Conservation (phyloP, 1,284 basidiomycete genomes). For the Boletus semigastroideus region DNA sequence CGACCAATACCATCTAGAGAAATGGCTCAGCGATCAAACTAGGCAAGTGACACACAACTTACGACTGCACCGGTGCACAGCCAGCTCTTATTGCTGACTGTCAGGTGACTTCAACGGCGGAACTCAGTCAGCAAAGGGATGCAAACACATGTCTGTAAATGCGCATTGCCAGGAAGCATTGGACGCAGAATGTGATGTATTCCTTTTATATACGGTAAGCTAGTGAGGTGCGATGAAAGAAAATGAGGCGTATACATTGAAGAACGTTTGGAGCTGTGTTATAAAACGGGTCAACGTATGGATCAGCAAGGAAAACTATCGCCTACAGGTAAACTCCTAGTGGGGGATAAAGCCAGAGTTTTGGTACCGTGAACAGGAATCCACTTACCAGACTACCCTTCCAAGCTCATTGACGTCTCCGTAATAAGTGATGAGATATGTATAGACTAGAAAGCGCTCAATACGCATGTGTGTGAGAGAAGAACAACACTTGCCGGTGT, state of each 20-base stretch:
- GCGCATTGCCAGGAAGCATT: constrained; percentile 34
- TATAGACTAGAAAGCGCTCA: constrained; percentile 43
- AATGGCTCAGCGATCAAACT: no score
- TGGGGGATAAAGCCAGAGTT: neutral
- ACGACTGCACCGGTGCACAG: neutral
- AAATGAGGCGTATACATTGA: constrained; percentile 24
- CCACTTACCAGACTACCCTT: constrained; percentile 46
- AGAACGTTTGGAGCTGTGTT: constrained; percentile 33
- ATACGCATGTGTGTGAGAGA: neutral
- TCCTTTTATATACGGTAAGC: constrained; percentile 14
- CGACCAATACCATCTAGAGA: no score
- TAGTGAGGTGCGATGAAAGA: neutral
- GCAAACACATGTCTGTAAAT: constrained; percentile 26
- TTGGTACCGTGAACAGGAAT: neutral
- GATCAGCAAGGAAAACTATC: neutral
- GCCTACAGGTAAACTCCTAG: constrained; percentile 49
- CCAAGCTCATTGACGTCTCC: constrained; percentile 34
- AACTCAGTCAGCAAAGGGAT: neutral
- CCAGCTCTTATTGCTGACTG: constrained; percentile 29
- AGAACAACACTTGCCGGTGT: constrained; percentile 40
- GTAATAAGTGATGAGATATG: constrained; percentile 53
- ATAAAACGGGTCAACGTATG: constrained; percentile 1
- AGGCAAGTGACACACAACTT: constrained; percentile 12
- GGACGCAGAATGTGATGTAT: constrained; percentile 37
- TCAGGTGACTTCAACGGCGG: neutral